Evolutionary conservation across 768 basidiomycete species (phyloP), one percentile per base, ranked within the genome.

Genomic region (Termitomyces heimii): DNA sequence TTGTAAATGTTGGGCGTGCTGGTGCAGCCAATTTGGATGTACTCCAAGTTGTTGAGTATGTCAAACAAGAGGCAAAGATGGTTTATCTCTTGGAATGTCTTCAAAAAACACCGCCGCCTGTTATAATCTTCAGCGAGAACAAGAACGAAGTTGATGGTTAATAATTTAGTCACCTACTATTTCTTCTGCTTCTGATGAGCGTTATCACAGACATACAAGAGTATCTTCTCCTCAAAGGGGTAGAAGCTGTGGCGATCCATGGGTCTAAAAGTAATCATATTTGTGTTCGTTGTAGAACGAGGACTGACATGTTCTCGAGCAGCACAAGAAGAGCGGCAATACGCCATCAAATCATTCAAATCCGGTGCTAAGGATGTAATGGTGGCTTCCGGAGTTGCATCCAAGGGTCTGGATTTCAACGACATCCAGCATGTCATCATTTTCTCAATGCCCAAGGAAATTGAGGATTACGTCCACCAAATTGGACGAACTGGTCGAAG

Each of bases 41-140:
- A 2, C 79, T 98, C 29, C 94, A 94, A 67, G 90, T 98, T 31
- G 92, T 98, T 22, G 97, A 99, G 74, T 98, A 97, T 65, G 97
- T 99, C 65, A 99, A 99, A 73, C 94, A 97, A 68, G 97, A 98
- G 73, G 97, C 97, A 0, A 99, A 99, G 73, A 98, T 98, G 97
- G 95, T 99, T 1, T 99, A 98, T 71, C 81, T 98, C 16, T 77
- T 99, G 47, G 97, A 99, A 71, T 98, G 95, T 70, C 72, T 99
- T 60, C 97, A 98, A 69, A 99, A 98, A 76, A 99, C 97, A 0
- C 88, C 97, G 0, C 97, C 97, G 7, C 97, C 97, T 2, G 94
- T 96, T 49, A 97, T 98, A 71, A 83, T 98, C 56, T 99, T 99
- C 71, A 94, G 90, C 62, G 97, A 99, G 69, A 98, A 96, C 76